Evolutionary conservation across 352 stramenopile genomes (phyloP).

Genomic region (Phytophthora sp.): DNA sequence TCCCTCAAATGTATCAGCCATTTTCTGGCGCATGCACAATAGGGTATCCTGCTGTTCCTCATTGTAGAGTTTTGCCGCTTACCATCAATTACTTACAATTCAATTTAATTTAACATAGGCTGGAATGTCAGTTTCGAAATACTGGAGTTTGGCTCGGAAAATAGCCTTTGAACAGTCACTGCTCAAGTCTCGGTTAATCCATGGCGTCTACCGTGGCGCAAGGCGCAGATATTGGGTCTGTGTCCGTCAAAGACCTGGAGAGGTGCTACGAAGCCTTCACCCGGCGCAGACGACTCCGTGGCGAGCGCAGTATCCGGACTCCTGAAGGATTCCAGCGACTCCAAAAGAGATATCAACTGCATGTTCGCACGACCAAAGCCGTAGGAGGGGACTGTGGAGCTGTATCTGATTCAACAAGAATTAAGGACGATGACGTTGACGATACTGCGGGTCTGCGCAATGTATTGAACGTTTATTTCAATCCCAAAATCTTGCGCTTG

Average conservation of each 20-base stretch:
- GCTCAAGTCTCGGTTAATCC: background rate
- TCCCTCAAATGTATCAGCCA: no score
- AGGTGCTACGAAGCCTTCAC: constrained; percentile 32
- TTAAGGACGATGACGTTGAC: background rate
- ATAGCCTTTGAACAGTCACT: background rate
- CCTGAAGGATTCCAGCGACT: constrained; percentile 34
- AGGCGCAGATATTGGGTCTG: background rate
- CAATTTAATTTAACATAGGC: no score
- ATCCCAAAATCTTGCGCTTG: constrained; percentile 42
- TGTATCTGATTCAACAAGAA: background rate
- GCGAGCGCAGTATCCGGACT: constrained; percentile 39
- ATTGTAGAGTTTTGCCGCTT: no score
- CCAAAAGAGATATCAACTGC: constrained; percentile 35
- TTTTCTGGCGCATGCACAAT: no score
- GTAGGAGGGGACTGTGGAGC: background rate
- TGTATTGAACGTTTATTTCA: constrained; percentile 48
- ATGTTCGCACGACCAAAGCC: background rate
- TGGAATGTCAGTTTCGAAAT: no score
- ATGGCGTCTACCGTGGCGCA: constrained; percentile 3
- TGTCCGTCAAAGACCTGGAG: constrained; percentile 7
- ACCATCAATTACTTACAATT: no score
- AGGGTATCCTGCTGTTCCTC: no score
- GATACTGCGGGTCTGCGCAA: constrained; percentile 1
- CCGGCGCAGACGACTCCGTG: constrained; percentile 20
- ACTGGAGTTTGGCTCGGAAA: no score